Base-by-base conservation (phyloP, 2,329 filamentous ascomycete species). In the Neurospora crassa region DNA sequence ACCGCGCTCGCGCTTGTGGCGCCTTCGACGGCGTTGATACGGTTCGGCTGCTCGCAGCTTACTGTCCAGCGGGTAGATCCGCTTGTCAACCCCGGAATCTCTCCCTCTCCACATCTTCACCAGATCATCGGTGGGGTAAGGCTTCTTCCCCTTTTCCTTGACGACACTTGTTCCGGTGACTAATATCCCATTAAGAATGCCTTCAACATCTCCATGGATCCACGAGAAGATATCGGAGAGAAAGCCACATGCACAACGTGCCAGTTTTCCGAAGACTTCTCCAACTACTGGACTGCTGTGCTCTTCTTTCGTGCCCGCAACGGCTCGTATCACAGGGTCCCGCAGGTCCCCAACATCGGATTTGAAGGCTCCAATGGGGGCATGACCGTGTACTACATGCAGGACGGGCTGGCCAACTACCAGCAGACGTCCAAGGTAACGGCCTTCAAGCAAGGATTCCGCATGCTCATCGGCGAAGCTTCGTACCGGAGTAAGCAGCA, bases 371-470 rank as follows among this genome's bases (percentile, higher is more conserved):
- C 75, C 12, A 76, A 76, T 12, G 80, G 79, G 37, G 79, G 80
- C 20, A 79, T 79, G 78, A 80, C 78, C 5, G 71, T 73, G 14
- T 80, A 80, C 71, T 80, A 80, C 72, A 78, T 75, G 70, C 77
- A 78, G 18, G 76, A 78, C 75, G 75, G 74, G 14, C 71, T 76
- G 37, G 73, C 73, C 68, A 75, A 75, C 73, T 75, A 74, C 76
- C 59, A 72, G 67, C 73, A 75, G 34, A 72, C 77, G 68, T 73
- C 78, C 40, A 82, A 82, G 69, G 81, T 82, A 20, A 83, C 80
- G n/a, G 82, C 81, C 7, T 83, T 83, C 73, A 80, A 82, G 70
- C 79, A 81, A 73, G 83, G 83, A 1, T 84, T 84, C 77, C 79
- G 82, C 34, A 84, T 84, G 82, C 79, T 84, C 67, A 78, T 83